Evolutionary conservation across 805 yeast species (phyloP), one percentile per base, ranked within the genome.

Genomic region (Saccharomycopsis amapae): DNA sequence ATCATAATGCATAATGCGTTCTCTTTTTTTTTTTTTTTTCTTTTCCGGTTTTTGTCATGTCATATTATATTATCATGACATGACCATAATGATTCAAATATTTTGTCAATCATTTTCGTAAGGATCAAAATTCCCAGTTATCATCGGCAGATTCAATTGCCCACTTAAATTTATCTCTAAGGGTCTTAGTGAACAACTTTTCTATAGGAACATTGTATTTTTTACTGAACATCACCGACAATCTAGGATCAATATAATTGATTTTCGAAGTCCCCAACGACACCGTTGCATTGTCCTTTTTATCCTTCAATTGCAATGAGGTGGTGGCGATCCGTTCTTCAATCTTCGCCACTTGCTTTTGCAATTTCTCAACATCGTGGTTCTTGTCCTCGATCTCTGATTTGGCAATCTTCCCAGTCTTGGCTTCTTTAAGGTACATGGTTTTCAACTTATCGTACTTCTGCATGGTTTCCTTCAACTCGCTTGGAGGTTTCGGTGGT

Each of bases 111-210:
- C n/a, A n/a, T n/a, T n/a, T n/a, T n/a, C n/a, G 38, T 12, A 34
- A 34, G 28, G 7, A 9, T 37, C 64, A 89, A 59, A 89, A 89
- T 54, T 76, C 72, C 97, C 97, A 89, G 56, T 85, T 66, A 54
- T 77, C 87, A 60, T 84, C 97, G 3, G 80, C 88, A 44, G 89
- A 79, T 62, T 89, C 95, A 44, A 90, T 82, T 25, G 97, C 97
- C 97, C 97, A 90, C 39, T 77, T 80, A 66, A 90, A 90, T 67
- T 90, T 90, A 36, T 89, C 96, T 51, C 97, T 69, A 45, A 90
- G 68, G 0, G 97, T 85, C 66, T 88, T 89, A 10, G 96, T 83
- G 56, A 90, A 88, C 35, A 90, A 69, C 63, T 85, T 89, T 63
- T 90, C 97, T 45, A 90, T 82, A 5, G 97, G 97, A 18, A 90